These are phyloP conservation scores for Saccharomyces hybrid DNA, from an alignment of 1,139 yeast genomes.

Conservation along the genomic window DNA sequence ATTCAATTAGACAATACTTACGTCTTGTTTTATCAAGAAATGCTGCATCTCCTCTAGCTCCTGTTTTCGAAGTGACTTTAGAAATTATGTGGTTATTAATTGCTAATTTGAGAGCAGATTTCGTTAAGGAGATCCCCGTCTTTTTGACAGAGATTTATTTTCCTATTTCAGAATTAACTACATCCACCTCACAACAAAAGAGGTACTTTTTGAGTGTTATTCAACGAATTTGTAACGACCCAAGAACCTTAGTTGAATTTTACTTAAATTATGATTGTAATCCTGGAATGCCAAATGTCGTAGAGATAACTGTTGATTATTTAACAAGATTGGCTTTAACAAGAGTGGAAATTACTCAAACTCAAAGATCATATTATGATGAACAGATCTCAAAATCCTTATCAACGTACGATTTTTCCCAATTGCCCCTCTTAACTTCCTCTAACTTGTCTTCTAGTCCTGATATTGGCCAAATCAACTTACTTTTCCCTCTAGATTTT, in stretches of 20 bases:
- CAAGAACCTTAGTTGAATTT: slow-evolving; percentile 83
- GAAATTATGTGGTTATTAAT: slow-evolving; percentile 90
- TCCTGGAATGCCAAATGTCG: slow-evolving; percentile 70
- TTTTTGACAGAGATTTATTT: slow-evolving; percentile 88
- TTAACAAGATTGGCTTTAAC: slow-evolving; percentile 66
- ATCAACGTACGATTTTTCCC: slow-evolving; percentile 66
- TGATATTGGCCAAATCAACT: slow-evolving; percentile 50
- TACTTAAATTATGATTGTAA: slow-evolving; percentile 95
- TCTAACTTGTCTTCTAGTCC: slow-evolving; percentile 54
- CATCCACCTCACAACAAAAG: slow-evolving; percentile 89
- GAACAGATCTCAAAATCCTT: slow-evolving; percentile 56
- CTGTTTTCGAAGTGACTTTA: slow-evolving; percentile 83
- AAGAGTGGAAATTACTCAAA: slow-evolving; percentile 62
- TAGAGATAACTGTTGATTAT: slow-evolving; percentile 74
- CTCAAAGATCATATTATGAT: slow-evolving; percentile 58
- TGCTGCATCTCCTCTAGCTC: slow-evolving; percentile 86
- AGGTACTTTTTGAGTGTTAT: slow-evolving; percentile 73
- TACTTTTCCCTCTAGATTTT: slow-evolving; percentile 65
- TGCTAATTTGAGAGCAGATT: slow-evolving; percentile 74
- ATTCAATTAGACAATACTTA: slow-evolving; percentile 76
- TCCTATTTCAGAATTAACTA: slow-evolving; percentile 86
- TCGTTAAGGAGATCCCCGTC: slow-evolving; percentile 88
- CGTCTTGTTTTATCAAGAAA: slow-evolving; percentile 80
- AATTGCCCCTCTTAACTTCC: slow-evolving; percentile 70
- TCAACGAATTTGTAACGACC: slow-evolving; percentile 77